Evolutionary conservation across 2,329 filamentous ascomycete species (phyloP).

Genomic region (Conoideocrella luteorostrata): DNA sequence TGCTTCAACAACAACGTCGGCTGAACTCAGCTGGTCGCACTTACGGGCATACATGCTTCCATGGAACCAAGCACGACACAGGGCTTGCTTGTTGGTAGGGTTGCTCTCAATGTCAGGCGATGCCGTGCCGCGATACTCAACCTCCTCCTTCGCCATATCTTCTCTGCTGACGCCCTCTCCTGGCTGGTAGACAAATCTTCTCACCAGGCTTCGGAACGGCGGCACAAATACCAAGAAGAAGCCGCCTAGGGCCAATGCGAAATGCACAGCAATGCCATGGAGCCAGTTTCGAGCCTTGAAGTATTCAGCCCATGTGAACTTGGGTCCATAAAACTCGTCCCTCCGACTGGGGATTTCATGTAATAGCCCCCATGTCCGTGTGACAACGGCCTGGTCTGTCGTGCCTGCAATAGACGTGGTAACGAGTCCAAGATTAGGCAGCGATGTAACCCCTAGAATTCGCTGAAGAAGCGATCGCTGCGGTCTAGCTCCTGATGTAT

Average conservation of each 20-base stretch:
- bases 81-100: conserved; percentile 41
- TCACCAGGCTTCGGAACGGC: conserved; percentile 39
- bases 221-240: conserved; percentile 38
- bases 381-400: conserved; percentile 49
- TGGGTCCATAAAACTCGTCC: conserved; percentile 50
- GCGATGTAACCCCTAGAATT: conserved; percentile 41
- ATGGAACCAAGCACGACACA: conserved; percentile 46
- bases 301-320: conserved; percentile 53
- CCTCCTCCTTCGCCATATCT: conserved; percentile 47
- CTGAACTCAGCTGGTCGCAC: conserved; percentile 19
- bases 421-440: conserved; percentile 48
- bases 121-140: conserved; percentile 60
- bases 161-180: conserved; percentile 50
- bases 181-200: conserved; percentile 41
- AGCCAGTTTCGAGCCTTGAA: conserved; percentile 44
- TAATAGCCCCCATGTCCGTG: conserved; percentile 58
- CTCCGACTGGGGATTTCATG: conserved; percentile 36
- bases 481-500: conserved; percentile 26
- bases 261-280: conserved; percentile 43
- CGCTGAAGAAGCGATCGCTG: conserved; percentile 31
- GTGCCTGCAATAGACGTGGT: conserved; percentile 44
- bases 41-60: conserved; percentile 62
- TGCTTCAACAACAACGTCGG: neutral
- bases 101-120: conserved; percentile 46
- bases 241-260: conserved; percentile 35